Percentiles rank a stretch among this genome's conserved stretches.
phyloP scores from a whole-genome alignment of 164 flowering plant species.

The Cinnamomum micranthum region DNA sequence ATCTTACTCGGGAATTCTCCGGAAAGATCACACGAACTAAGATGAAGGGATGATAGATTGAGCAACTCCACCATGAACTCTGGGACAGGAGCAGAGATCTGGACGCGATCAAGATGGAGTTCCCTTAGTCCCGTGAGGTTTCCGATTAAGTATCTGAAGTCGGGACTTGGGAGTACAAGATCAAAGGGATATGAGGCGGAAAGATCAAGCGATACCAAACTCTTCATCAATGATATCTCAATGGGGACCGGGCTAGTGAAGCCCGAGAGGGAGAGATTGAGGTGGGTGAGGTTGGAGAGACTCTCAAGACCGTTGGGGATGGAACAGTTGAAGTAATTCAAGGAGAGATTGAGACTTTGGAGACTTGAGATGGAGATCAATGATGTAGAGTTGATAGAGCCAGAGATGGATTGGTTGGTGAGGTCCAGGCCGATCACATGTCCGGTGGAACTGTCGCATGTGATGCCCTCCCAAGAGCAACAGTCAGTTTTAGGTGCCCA shows the following conservation, averaged over 20 bases:
- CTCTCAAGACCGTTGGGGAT: neutral
- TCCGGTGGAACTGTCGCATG: neutral
- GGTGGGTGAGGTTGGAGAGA: neutral
- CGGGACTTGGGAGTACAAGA: conserved; percentile 3
- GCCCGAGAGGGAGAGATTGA: neutral
- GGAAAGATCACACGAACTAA: conserved; percentile 4
- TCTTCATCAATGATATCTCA: conserved; percentile 24
- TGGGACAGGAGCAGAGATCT: conserved; percentile 22
- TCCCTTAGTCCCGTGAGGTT: conserved; percentile 23
- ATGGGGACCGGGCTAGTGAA: conserved; percentile 32
- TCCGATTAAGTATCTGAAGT: conserved; percentile 18
- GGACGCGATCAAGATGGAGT: conserved; percentile 32
- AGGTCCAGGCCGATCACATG: neutral
- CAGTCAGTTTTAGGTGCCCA: neutral
- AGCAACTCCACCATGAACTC: conserved; percentile 24
- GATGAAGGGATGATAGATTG: conserved; percentile 21
- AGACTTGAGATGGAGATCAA: neutral
- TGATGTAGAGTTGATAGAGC: neutral
- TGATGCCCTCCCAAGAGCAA: neutral
- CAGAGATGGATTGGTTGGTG: neutral
- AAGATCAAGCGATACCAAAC: conserved; percentile 21
- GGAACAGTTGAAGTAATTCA: neutral
- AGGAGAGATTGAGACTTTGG: neutral
- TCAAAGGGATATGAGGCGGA: neutral
- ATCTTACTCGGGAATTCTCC: neutral